Evolutionary conservation across 2,329 filamentous ascomycete species (phyloP), one percentile per base, ranked within the genome.

Genomic region (Dothistroma pini): DNA sequence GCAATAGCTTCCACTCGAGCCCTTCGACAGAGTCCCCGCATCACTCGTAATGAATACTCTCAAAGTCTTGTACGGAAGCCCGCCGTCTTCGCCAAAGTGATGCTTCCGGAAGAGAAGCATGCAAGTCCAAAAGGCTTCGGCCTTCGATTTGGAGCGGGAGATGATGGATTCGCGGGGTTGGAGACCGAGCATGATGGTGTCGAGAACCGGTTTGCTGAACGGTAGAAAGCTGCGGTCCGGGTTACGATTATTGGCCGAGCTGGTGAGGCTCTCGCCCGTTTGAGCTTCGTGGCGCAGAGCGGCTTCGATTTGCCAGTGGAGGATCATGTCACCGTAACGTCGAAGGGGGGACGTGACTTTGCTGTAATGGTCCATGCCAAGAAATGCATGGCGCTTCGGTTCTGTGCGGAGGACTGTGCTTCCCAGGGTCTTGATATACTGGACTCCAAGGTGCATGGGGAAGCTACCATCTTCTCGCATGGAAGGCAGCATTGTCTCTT

Each of bases 271-370:
- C 21, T 72, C 71, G 14, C 79, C 79, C 4, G 77, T 76, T 32
- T 73, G 68, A 11, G 80, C 77, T 72, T 87, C 85, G 63, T 82
- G 78, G 11, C 83, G 81, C 47, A 88, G 67, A 1, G 83, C 84
- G 7, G 84, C 82, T 75, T 87, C 84, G 52, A 87, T 85, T 66
- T 88, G 85, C 79, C 86, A 88, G 69, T 87, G 85, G 11, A 79
- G 75, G 51, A 88, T 77, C 70, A 88, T 79, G 71, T 88, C 86
- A 52, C 77, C 78, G 71, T 83, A 87, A 41, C 85, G 79, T 55
- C 86, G 81, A 22, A 88, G 76, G 1, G 86, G 86, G 68, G 82
- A 86, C 0, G 85, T 88, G 55, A 80, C 79, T 72, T 84, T 86
- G 61, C 80, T 72, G 67, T 87, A 87, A 29, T 77, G 70, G 31